These are phyloP conservation scores for Salix arbutifolia DNA, from an alignment of 345 rosid genomes.

Conservation along the genomic window DNA sequence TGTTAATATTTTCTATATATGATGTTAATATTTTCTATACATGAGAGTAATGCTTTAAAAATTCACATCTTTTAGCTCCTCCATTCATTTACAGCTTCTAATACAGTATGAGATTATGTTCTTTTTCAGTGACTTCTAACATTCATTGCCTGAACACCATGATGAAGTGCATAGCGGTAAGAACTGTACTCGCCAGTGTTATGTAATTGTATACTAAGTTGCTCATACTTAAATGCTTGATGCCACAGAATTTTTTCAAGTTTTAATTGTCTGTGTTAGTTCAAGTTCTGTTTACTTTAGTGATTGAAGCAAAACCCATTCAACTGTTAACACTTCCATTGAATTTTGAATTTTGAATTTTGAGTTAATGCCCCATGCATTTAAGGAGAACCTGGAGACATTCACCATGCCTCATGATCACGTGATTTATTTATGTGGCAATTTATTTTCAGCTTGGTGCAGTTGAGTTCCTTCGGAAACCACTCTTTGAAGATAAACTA, in stretches of 20 bases:
- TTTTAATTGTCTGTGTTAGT: not conserved
- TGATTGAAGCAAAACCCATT: not conserved
- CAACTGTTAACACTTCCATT: not conserved
- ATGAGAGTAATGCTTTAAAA: not conserved
- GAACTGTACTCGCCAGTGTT: slow-evolving; percentile 2
- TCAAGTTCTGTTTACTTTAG: not conserved
- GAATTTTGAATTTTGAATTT: not conserved
- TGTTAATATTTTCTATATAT: not conserved
- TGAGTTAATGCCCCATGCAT: not conserved
- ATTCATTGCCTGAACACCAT: slow-evolving; percentile 74
- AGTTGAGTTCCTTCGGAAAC: slow-evolving; percentile 88
- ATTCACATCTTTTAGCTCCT: not conserved
- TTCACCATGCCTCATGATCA: not conserved
- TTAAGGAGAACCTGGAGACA: not conserved
- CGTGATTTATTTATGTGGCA: slow-evolving; percentile 17
- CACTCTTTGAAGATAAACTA: slow-evolving; percentile 73
- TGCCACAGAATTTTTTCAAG: not conserved
- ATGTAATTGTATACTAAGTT: not conserved
- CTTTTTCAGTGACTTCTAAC: slow-evolving; percentile 69
- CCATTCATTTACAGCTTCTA: slow-evolving; percentile 20
- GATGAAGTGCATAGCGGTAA: slow-evolving; percentile 96
- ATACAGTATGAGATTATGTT: slow-evolving; percentile 8
- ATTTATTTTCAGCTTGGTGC: slow-evolving; percentile 79
- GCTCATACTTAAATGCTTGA: not conserved
- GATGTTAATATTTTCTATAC: not conserved